These are phyloP conservation scores for Pholiota adiposa DNA, from an alignment of 1,284 basidiomycete species.

Conservation along the genomic window DNA sequence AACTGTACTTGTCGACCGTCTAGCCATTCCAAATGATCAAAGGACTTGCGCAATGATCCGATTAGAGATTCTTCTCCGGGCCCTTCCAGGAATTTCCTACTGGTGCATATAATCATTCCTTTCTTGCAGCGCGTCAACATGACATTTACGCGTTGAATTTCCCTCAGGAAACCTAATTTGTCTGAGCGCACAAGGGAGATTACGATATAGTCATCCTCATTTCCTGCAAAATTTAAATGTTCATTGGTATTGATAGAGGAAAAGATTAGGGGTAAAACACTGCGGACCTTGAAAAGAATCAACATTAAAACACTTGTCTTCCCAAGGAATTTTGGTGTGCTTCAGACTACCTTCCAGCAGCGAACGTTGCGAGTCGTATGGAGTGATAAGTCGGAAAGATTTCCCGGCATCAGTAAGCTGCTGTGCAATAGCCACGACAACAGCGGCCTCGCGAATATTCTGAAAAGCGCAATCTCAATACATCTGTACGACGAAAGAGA, in stretches of 20 bases:
- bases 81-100: slow-evolving; percentile 22
- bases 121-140: slow-evolving; percentile 63
- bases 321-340: slow-evolving; percentile 49
- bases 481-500: too few species aligned
- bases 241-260: too few species aligned
- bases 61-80: slow-evolving; percentile 18
- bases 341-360: slow-evolving; percentile 55
- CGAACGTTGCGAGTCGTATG: slow-evolving; percentile 68
- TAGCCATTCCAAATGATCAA: background rate
- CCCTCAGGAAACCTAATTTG: slow-evolving; percentile 33
- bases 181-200: slow-evolving; percentile 44
- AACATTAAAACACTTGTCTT: slow-evolving; percentile 63
- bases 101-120: slow-evolving; percentile 28
- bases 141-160: slow-evolving; percentile 58
- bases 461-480: slow-evolving; percentile 24
- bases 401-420: slow-evolving; percentile 45
- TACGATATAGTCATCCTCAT: slow-evolving; percentile 61
- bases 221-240: slow-evolving; percentile 34
- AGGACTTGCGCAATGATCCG: slow-evolving; percentile 11
- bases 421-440: slow-evolving; percentile 48
- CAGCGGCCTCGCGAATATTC: slow-evolving; percentile 53
- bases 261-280: too few species aligned
- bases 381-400: slow-evolving; percentile 66
- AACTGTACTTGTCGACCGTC: slow-evolving; percentile 3
- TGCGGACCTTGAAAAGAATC: slow-evolving; percentile 72